Evolutionary conservation across 768 basidiomycete genomes (phyloP).

Genomic region (Tulasnella sp.): DNA sequence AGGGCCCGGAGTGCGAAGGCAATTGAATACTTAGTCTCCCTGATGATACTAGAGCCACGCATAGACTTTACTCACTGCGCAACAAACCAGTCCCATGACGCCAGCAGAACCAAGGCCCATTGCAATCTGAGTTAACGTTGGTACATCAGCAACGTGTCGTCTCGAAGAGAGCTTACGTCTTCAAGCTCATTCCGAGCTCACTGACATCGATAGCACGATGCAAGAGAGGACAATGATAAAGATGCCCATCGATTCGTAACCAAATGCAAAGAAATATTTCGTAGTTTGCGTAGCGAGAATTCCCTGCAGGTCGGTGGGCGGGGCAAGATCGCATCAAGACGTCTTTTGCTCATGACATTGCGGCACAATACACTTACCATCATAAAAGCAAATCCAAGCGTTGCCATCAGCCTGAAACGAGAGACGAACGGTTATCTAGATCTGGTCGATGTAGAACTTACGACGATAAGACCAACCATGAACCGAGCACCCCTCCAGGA

Average conservation of each 20-base stretch:
- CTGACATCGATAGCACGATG: not conserved
- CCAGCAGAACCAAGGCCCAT: not conserved
- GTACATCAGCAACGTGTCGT: not conserved
- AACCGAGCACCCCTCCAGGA: not conserved
- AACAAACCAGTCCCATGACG: conserved; percentile 1
- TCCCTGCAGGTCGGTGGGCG: not conserved
- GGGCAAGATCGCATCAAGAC: not conserved
- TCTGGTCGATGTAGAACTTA: too few species aligned
- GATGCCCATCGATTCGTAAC: not conserved
- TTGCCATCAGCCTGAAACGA: not conserved
- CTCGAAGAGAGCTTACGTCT: not conserved
- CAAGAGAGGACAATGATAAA: not conserved
- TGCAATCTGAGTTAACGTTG: not conserved
- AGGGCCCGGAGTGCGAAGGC: not conserved
- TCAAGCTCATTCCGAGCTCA: not conserved
- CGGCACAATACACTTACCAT: not conserved
- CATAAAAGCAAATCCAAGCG: not conserved
- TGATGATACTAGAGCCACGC: not conserved
- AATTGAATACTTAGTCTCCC: not conserved
- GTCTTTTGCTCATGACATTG: not conserved
- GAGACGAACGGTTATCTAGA: not conserved
- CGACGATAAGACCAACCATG: not conserved
- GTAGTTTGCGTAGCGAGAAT: too few species aligned
- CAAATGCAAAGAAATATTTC: too few species aligned
- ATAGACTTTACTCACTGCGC: not conserved